Evolutionary conservation across 305 asterid genomes (phyloP), one percentile per base, ranked within the genome.

Genomic region (Fraxinus sp.): DNA sequence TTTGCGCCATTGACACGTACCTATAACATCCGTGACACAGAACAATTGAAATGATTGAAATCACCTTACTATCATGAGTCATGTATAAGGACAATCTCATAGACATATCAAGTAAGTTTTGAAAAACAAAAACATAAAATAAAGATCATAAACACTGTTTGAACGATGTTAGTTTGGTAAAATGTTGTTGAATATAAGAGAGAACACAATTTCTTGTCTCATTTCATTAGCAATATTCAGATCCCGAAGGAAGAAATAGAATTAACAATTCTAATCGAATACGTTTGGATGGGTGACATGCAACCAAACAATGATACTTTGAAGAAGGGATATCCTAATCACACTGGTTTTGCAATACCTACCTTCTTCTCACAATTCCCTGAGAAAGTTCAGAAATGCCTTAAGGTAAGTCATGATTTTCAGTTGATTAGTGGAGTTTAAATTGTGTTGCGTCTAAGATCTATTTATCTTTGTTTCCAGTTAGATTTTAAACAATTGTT

Each of bases 361-460:
- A 84, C 83, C n/a, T 85, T 91, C 77, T 70, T 88, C 85, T 88
- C 91, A 32, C 71, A 83, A 78, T 86, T 94, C 74, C 86, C 86
- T 0, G 81, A 83, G 86, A 88, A 88, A 83, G 88, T 92, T 71
- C 85, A 79, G 30, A 86, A 92, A 78, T 82, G 52, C 80, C 79
- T 91, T 77, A 83, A 83, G 90, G 98, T 94, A 57, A 37, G 86
- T 74, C 22, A 13, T 32, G 73, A 7, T 16, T 52, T 74, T 84
- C 52, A 52, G 24, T 79, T n/a, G 78, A 57, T 82, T 74, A 84
- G 59, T 86, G 37, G 74, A 36, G 7, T 39, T 79, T 79, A 7
- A 35, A 22, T 77, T 57, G 20, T 36, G 9, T 84, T 80, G 24
- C 22, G 78, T 74, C 71, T 3, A 37, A 57, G 82, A 71, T 32